phyloP scores from a whole-genome alignment of 805 yeast genomes.

The Sungouiozyma intestinalis region DNA sequence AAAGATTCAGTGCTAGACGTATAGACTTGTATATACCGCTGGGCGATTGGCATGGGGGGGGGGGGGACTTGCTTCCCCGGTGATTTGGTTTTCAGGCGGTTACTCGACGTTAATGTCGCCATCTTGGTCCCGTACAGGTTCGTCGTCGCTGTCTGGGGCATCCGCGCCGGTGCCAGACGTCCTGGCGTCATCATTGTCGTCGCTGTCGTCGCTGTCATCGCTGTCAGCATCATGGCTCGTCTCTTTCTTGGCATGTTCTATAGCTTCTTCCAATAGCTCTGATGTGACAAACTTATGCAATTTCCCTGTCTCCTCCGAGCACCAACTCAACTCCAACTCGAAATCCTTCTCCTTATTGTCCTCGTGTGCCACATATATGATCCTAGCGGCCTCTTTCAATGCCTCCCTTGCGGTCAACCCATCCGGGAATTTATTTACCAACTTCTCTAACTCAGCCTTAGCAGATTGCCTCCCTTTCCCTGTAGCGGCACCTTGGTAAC shows the following conservation, averaged over 20 bases:
- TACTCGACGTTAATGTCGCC: slow-evolving; percentile 3
- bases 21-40: not conserved
- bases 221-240: slow-evolving; percentile 28
- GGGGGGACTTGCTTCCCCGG: no score
- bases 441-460: slow-evolving; percentile 88
- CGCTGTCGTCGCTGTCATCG: slow-evolving; percentile 14
- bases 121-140: slow-evolving; percentile 1
- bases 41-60: no score
- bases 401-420: slow-evolving; percentile 73
- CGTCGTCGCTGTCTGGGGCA: not conserved
- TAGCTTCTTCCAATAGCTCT: slow-evolving; percentile 73
- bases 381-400: slow-evolving; percentile 86
- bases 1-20: not conserved
- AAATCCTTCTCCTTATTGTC: slow-evolving; percentile 96
- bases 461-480: slow-evolving; percentile 99
- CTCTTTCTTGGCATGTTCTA: slow-evolving; percentile 71
- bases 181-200: slow-evolving; percentile 5
- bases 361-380: slow-evolving; percentile 89
- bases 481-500: slow-evolving; percentile 92
- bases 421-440: slow-evolving; percentile 30
- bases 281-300: slow-evolving; percentile 72
- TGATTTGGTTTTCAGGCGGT: no score
- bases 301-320: slow-evolving; percentile 68
- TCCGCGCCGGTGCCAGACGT: not conserved
- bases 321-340: slow-evolving; percentile 92